Evolutionary conservation across 176 grass and related monocot genomes (phyloP).

Genomic region (Chloris gayana): DNA sequence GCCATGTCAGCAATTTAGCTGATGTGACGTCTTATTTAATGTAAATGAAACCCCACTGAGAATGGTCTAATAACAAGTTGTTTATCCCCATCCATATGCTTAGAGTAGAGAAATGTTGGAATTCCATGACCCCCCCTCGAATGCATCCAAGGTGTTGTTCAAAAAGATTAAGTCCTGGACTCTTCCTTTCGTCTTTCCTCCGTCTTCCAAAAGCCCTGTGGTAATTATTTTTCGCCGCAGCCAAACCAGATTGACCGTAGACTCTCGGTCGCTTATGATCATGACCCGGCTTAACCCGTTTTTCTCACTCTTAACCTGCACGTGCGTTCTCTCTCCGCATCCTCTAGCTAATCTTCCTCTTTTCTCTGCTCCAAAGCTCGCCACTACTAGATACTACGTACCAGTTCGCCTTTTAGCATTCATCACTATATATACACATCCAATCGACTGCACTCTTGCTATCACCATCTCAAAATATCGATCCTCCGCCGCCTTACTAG

Average conservation of each 20-base stretch:
- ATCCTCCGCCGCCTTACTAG: background rate
- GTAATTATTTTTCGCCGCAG: background rate
- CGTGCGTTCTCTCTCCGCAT: background rate
- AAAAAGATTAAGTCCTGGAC: background rate
- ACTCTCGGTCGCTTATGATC: background rate
- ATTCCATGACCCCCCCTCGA: background rate
- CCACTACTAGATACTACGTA: no score
- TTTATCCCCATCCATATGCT: background rate
- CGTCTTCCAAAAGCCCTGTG: background rate
- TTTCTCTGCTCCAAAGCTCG: background rate
- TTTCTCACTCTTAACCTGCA: constrained; percentile 8
- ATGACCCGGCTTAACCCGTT: no score
- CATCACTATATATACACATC: background rate
- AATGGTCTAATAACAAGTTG: no score
- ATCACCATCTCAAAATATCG: background rate
- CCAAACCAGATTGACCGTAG: constrained; percentile 24
- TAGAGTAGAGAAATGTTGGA: background rate
- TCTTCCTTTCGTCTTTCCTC: no score
- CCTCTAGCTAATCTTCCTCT: background rate
- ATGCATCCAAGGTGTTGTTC: background rate
- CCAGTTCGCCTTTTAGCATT: background rate
- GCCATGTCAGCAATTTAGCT: no score
- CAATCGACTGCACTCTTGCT: background rate
- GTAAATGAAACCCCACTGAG: no score
- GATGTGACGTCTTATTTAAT: no score